Evolutionary conservation across 352 stramenopile genomes (phyloP).

Genomic region (Saprolegnia diclina): DNA sequence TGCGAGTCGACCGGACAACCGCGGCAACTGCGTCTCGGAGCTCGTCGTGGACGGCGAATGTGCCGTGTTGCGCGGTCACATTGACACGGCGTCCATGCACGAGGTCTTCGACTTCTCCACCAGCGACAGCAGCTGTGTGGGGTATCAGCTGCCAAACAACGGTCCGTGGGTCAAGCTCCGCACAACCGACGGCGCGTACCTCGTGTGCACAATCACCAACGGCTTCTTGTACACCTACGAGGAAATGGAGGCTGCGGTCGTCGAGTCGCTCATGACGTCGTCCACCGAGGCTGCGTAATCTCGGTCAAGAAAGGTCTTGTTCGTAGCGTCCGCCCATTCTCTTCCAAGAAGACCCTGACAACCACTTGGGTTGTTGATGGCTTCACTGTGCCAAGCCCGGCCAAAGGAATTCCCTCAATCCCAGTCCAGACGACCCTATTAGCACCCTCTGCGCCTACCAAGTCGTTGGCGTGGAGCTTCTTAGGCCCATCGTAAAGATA

Average conservation of each 20-base stretch:
- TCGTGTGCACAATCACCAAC: not conserved
- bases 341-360: not conserved
- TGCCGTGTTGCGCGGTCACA: slow-evolving; percentile 27
- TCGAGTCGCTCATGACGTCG: not conserved
- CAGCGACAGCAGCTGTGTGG: not conserved
- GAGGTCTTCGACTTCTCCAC: not conserved
- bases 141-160: not conserved
- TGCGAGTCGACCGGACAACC: slow-evolving; percentile 56
- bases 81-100: not conserved
- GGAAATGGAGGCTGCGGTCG: not conserved
- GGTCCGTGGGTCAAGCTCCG: slow-evolving; percentile 6
- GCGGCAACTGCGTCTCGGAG: slow-evolving; percentile 67
- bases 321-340: not conserved
- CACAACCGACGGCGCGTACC: not conserved
- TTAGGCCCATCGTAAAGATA: too few relatives aligned
- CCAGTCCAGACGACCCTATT: not conserved
- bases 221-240: slow-evolving; percentile 1
- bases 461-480: too few relatives aligned
- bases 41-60: slow-evolving; percentile 62
- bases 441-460: too few relatives aligned
- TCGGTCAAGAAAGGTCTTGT: too few relatives aligned
- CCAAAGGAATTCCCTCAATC: too few relatives aligned
- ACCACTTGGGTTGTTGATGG: too few relatives aligned
- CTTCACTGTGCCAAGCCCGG: too few relatives aligned
- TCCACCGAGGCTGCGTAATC: too few relatives aligned